These are phyloP conservation scores for Lizonia empirigonia DNA, from an alignment of 2,329 filamentous ascomycete genomes.

Conservation along the genomic window DNA sequence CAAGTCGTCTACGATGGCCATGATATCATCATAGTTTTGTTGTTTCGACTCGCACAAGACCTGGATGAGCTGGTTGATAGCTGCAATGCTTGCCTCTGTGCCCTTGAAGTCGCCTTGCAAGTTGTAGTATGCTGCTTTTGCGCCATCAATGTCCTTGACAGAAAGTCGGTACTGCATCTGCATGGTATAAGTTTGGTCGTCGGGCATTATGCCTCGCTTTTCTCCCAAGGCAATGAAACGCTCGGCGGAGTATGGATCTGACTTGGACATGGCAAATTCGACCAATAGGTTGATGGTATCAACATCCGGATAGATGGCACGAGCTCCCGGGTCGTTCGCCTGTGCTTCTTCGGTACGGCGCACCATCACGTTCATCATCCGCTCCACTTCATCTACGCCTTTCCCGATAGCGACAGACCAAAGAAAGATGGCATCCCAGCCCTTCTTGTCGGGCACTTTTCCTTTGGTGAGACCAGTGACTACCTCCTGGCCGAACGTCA, in stretches of 20 bases:
- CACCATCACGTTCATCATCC: conserved; percentile 74
- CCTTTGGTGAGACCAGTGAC: conserved; percentile 45
- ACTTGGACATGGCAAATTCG: conserved; percentile 70
- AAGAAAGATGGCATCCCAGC: conserved; percentile 75
- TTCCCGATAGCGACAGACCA: conserved; percentile 77
- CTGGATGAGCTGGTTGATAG: conserved; percentile 74
- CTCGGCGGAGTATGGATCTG: conserved; percentile 74
- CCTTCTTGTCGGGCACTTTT: conserved; percentile 52
- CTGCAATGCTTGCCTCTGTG: conserved; percentile 63
- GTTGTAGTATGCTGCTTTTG: conserved; percentile 67
- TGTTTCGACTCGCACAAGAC: conserved; percentile 66
- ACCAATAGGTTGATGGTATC: conserved; percentile 79
- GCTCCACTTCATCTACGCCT: conserved; percentile 71
- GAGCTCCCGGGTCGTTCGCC: conserved; percentile 30
- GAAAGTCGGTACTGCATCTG: conserved; percentile 78
- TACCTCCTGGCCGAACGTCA: conserved; percentile 51
- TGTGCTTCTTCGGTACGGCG: conserved; percentile 55
- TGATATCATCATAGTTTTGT: conserved; percentile 72
- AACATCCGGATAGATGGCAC: conserved; percentile 62
- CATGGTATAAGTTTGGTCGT: conserved; percentile 73
- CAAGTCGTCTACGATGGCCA: conserved; percentile 73
- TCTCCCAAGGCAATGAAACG: conserved; percentile 71
- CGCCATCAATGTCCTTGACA: conserved; percentile 73
- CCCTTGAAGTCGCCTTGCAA: conserved; percentile 63
- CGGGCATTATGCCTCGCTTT: conserved; percentile 68